Percentiles rank a stretch among this genome's conserved stretches.
phyloP scores from a whole-genome alignment of 2,329 filamentous ascomycete species.

The Tolypocladium guangdongense region DNA sequence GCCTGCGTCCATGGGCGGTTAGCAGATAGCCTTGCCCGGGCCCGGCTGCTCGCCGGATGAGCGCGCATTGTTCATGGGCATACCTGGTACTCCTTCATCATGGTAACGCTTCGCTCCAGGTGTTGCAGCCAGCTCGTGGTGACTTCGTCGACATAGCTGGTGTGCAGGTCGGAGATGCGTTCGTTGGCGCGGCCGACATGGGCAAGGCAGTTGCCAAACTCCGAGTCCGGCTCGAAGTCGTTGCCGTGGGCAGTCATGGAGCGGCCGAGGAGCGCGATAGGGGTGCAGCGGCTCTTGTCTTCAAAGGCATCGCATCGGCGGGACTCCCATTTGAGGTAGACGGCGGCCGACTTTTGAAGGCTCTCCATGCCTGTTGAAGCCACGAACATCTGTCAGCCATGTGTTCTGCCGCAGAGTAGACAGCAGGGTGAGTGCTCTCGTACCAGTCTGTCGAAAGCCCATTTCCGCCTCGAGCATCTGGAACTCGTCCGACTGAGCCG shows the following conservation, averaged over 20 bases:
- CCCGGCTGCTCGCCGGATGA: too few relatives aligned
- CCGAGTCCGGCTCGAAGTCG: slow-evolving; percentile 82
- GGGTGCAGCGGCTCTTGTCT: slow-evolving; percentile 78
- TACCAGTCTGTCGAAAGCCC: slow-evolving; percentile 80
- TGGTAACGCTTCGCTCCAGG: slow-evolving; percentile 76
- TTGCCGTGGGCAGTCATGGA: slow-evolving; percentile 85
- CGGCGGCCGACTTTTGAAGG: slow-evolving; percentile 74
- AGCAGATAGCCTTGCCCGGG: not conserved
- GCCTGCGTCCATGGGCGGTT: slow-evolving; percentile 24
- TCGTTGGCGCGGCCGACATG: slow-evolving; percentile 79
- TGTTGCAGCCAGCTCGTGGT: slow-evolving; percentile 82
- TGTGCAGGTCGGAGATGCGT: slow-evolving; percentile 74
- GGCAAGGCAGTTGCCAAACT: slow-evolving; percentile 79
- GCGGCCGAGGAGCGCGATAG: slow-evolving; percentile 67
- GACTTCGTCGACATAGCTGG: slow-evolving; percentile 66
- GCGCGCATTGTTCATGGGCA: slow-evolving; percentile 10
- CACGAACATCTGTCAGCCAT: not conserved
- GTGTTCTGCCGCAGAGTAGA: not conserved
- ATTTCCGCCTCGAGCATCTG: slow-evolving; percentile 84
- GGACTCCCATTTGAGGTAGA: slow-evolving; percentile 79
- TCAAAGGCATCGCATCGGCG: slow-evolving; percentile 70
- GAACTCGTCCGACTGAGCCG: slow-evolving; percentile 80
- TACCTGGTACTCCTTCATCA: slow-evolving; percentile 98
- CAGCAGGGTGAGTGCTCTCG: not conserved
- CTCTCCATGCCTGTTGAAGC: slow-evolving; percentile 65